Percentiles rank a stretch among this genome's conserved stretches.
phyloP scores from a whole-genome alignment of 805 yeast species.

The Candida bentonensis region DNA sequence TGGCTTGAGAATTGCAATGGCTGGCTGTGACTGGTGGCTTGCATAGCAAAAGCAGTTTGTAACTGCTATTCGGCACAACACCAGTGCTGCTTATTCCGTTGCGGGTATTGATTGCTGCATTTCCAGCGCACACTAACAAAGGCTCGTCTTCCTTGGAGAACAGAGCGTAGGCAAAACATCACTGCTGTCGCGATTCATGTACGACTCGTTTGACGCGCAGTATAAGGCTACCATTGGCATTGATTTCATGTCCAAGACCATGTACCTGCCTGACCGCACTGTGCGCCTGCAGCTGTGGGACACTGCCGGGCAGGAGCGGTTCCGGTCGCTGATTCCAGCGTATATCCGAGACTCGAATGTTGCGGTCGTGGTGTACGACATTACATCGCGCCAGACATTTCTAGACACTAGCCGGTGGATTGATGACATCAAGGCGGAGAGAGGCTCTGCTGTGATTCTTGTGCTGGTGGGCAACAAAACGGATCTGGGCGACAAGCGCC shows the following conservation, averaged over 20 bases:
- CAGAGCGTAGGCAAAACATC: constrained; percentile 97
- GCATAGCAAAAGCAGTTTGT: too few relatives aligned
- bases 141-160: constrained; percentile 93
- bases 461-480: constrained; percentile 89
- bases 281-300: constrained; percentile 94
- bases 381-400: constrained; percentile 70
- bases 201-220: constrained; percentile 91
- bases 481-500: constrained; percentile 70
- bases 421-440: constrained; percentile 84
- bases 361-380: constrained; percentile 93
- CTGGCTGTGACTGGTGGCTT: not conserved
- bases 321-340: constrained; percentile 86
- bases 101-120: not conserved
- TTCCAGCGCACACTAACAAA: constrained; percentile 24
- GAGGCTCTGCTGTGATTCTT: constrained; percentile 79
- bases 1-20: too few relatives aligned
- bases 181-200: constrained; percentile 92
- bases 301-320: constrained; percentile 95
- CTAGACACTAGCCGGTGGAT: constrained; percentile 82
- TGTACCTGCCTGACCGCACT: constrained; percentile 93
- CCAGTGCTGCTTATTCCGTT: too few relatives aligned
- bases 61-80: too few relatives aligned
- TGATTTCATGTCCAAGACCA: constrained; percentile 85
- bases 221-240: constrained; percentile 93
- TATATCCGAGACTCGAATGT: constrained; percentile 93